A percentile compares a stretch with the other conserved stretches of the same genome.
These are phyloP conservation scores for Endothia cerciana DNA, from an alignment of 2,329 filamentous ascomycete species.

Conservation along the genomic window DNA sequence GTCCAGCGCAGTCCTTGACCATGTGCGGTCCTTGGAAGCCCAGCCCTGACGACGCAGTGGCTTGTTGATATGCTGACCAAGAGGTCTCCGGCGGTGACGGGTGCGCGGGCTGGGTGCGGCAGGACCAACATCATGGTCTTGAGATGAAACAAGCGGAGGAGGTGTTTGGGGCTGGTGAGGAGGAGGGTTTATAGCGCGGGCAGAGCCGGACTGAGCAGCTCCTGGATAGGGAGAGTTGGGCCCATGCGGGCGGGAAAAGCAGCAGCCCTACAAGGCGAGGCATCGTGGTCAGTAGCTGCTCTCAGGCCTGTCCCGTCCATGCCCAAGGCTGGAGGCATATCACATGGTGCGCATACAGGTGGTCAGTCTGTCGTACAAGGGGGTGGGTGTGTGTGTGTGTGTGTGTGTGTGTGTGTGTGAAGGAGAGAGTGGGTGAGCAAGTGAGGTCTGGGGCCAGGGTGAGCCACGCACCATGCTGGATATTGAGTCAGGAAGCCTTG, in stretches of 20 bases:
- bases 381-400: neutral
- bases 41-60: constrained; percentile 69
- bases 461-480: neutral
- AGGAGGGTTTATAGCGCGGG: constrained; percentile 56
- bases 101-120: constrained; percentile 34
- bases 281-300: neutral
- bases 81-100: constrained; percentile 45
- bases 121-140: constrained; percentile 20
- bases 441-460: neutral
- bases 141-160: constrained; percentile 30
- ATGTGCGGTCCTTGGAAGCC: constrained; percentile 64
- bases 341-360: neutral
- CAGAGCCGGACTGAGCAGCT: constrained; percentile 40
- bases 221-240: constrained; percentile 59
- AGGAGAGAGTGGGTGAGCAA: neutral
- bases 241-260: constrained; percentile 56
- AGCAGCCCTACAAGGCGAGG: constrained; percentile 55
- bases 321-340: neutral
- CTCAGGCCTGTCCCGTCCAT: neutral
- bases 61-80: constrained; percentile 70
- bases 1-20: constrained; percentile 71
- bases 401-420: neutral
- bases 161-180: constrained; percentile 30
- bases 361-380: no score
- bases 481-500: neutral